phyloP scores from a whole-genome alignment of 2,329 filamentous ascomycete genomes.

The Penicillium sp. region DNA sequence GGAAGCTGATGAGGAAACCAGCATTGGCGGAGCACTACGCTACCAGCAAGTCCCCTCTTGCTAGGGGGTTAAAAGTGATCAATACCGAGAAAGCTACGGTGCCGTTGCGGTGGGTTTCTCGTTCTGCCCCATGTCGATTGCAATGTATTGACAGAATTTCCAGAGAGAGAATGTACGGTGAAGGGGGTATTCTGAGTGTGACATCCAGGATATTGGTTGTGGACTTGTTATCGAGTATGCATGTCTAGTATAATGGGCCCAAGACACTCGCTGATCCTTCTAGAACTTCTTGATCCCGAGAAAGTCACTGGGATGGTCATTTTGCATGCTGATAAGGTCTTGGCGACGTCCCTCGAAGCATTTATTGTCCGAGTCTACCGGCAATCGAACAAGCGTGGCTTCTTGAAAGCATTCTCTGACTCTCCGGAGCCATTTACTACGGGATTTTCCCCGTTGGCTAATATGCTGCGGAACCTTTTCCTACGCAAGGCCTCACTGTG shows the following conservation, averaged over 20 bases:
- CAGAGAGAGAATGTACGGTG: slow-evolving; percentile 85
- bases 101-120: slow-evolving; percentile 53
- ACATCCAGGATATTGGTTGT: slow-evolving; percentile 94
- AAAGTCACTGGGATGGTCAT: slow-evolving; percentile 84
- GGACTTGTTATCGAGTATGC: slow-evolving; percentile 72
- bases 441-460: slow-evolving; percentile 82
- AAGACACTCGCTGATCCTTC: slow-evolving; percentile 12
- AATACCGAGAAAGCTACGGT: slow-evolving; percentile 94
- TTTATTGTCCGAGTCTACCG: slow-evolving; percentile 93
- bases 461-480: slow-evolving; percentile 90
- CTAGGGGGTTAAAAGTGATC: slow-evolving; percentile 82
- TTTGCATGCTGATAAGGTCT: slow-evolving; percentile 78
- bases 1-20: slow-evolving; percentile 19
- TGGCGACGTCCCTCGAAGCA: slow-evolving; percentile 85
- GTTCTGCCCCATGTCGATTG: neutral
- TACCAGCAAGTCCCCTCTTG: slow-evolving; percentile 76
- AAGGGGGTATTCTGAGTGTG: slow-evolving; percentile 90
- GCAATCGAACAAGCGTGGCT: slow-evolving; percentile 90
- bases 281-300: slow-evolving; percentile 68
- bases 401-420: slow-evolving; percentile 94
- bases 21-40: slow-evolving; percentile 92
- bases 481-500: slow-evolving; percentile 84
- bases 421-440: slow-evolving; percentile 85
- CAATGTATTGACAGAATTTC: slow-evolving; percentile 19
- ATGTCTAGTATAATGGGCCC: slow-evolving; percentile 5